phyloP scores from a whole-genome alignment of 805 yeast species.

The Schizosaccharomyces lindneri region DNA sequence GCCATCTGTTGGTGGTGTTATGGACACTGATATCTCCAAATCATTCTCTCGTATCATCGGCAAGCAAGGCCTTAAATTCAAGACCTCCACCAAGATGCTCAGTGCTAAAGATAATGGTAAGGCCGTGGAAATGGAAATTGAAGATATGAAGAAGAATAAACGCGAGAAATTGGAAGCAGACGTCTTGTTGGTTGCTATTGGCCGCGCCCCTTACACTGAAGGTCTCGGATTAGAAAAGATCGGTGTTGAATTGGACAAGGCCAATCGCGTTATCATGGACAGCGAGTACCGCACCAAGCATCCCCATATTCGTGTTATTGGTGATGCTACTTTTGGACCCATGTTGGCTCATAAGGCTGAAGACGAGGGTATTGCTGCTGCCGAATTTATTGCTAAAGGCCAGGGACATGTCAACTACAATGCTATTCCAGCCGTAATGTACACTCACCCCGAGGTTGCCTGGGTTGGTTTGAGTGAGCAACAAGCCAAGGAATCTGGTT shows the following conservation, averaged over 20 bases:
- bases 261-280: slow-evolving; percentile 85
- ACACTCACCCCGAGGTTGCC: slow-evolving; percentile 97
- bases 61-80: slow-evolving; percentile 89
- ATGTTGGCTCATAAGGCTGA: slow-evolving; percentile 99
- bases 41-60: slow-evolving; percentile 66
- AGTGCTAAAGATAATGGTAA: slow-evolving; percentile 78
- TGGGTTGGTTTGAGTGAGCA: slow-evolving; percentile 97
- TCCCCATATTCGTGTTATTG: slow-evolving; percentile 88
- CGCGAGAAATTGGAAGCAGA: slow-evolving; percentile 65
- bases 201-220: slow-evolving; percentile 90
- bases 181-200: slow-evolving; percentile 86
- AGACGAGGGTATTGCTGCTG: slow-evolving; percentile 98
- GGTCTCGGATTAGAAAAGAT: slow-evolving; percentile 72
- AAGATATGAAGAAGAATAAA: slow-evolving; percentile 68
- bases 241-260: slow-evolving; percentile 75
- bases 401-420: slow-evolving; percentile 96
- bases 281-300: slow-evolving; percentile 75
- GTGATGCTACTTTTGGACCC: slow-evolving; percentile 95
- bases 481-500: slow-evolving; percentile 78
- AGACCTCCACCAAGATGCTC: slow-evolving; percentile 73
- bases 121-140: slow-evolving; percentile 61
- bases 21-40: slow-evolving; percentile 91
- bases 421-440: slow-evolving; percentile 95
- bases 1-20: slow-evolving; percentile 84
- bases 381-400: slow-evolving; percentile 74